A percentile compares a stretch with the other conserved stretches of the same genome.
These are phyloP conservation scores for Candida buenavistaensis DNA, from an alignment of 1,139 yeast species.

Conservation along the genomic window DNA sequence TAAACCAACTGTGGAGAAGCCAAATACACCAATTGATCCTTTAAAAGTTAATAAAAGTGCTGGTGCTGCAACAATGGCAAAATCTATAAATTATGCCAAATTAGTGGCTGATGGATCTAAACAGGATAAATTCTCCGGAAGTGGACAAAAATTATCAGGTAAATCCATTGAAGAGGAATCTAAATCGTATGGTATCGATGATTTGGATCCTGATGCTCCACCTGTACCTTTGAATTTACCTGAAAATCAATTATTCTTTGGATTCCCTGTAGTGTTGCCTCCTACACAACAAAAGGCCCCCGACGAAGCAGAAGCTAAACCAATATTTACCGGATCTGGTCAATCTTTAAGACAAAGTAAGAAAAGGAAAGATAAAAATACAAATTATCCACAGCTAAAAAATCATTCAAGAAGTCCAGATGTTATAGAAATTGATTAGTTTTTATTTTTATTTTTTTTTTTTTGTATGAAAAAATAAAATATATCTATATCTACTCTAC, in stretches of 20 bases:
- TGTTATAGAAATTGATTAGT: slow-evolving; percentile 71
- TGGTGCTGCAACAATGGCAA: slow-evolving; percentile 79
- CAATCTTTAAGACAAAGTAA: slow-evolving; percentile 71
- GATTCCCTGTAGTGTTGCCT: slow-evolving; percentile 84
- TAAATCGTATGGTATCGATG: slow-evolving; percentile 35
- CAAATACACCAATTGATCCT: slow-evolving; percentile 33
- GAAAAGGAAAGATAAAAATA: slow-evolving; percentile 66
- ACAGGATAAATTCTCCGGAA: slow-evolving; percentile 48
- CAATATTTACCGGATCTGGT: slow-evolving; percentile 60
- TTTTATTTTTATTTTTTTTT: slow-evolving; percentile 1
- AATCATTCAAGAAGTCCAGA: slow-evolving; percentile 69
- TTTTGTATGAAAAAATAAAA: slow-evolving; percentile 2
- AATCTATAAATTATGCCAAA: slow-evolving; percentile 66
- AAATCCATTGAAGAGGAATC: slow-evolving; percentile 36
- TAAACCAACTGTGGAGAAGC: slow-evolving; percentile 35
- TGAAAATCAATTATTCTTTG: slow-evolving; percentile 86
- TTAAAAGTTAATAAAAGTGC: slow-evolving; percentile 39
- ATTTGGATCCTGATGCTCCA: slow-evolving; percentile 53
- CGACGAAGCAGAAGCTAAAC: slow-evolving; percentile 28
- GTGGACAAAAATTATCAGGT: slow-evolving; percentile 76
- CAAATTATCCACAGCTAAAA: slow-evolving; percentile 42
- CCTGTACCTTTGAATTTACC: slow-evolving; percentile 77
- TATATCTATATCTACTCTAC: slow-evolving; percentile 5
- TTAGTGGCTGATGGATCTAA: slow-evolving; percentile 40
- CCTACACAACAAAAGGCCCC: slow-evolving; percentile 48